Base-by-base conservation (phyloP, 1,284 basidiomycete genomes). In the Leccinum pachyderme region DNA sequence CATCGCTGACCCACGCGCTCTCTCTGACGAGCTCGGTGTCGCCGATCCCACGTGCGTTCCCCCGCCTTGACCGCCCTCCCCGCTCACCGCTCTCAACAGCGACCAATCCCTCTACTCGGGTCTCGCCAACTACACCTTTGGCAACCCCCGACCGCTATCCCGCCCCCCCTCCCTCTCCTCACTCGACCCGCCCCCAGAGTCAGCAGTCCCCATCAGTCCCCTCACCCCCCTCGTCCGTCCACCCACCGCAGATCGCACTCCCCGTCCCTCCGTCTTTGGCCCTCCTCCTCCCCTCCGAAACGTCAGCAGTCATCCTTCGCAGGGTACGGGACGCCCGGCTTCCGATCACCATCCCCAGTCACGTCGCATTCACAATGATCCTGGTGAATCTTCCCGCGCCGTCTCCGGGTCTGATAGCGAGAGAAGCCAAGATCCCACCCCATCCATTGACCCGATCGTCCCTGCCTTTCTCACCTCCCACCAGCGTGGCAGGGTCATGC, bases 231-330 rank as follows among this genome's bases (percentile, higher is more conserved):
- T 54, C 25, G 11, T 52, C 11, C 64, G 39, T n/a, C 63, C 47
- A 6, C 15, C 55, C 45, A 70, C 63, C 39, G 61, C 74, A 35
- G 81, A 83, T 65, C 76, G 76, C 44, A 84, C 81, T 1, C 82
- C 81, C 24, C 76, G 82, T 44, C 81, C 81, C 3, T 82, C 81
- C 29, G 73, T 83, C 46, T 73, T 75, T 39, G 64, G 63, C n/a
- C 65, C 71, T 7, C 18, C 56, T 54, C 63, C 59, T 51, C 57
- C 60, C 31, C 51, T 55, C 37, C 60, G 47, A 11, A 39, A 49
- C 53, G 60, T 62, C 58, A 57, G 70, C 67, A 74, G 71, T 74
- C 73, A 74, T 76, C 71, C 75, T 59, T 71, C 75, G 69, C 77
- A 77, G 59, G 60, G 59, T 61, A 25, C 57, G 59, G 70, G 63